Percentiles rank a stretch among this genome's conserved stretches.
phyloP scores from a whole-genome alignment of 2,329 filamentous ascomycete species.

The Fusarium pseudonygamai region DNA sequence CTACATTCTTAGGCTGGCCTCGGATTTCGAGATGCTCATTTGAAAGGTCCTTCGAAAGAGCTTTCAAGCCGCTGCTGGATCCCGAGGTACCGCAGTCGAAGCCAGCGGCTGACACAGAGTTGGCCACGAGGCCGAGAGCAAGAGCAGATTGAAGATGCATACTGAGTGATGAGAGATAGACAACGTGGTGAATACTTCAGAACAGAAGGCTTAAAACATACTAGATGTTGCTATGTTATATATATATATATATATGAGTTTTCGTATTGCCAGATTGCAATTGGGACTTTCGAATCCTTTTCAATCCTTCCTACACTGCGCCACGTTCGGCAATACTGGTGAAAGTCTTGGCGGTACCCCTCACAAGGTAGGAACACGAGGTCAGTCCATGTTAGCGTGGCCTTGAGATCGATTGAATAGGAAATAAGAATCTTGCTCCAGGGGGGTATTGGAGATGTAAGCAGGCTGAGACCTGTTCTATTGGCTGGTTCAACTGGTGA shows the following conservation, averaged over 20 bases:
- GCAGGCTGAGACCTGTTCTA: not conserved
- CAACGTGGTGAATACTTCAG: fast-evolving
- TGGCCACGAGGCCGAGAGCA: not conserved
- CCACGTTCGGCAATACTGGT: not conserved
- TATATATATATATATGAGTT: not conserved
- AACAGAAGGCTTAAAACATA: no score
- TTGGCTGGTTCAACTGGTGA: not conserved
- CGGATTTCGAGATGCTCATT: not conserved
- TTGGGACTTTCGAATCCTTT: fast-evolving
- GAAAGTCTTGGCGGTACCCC: not conserved
- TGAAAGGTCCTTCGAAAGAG: not conserved
- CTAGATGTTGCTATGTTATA: not conserved
- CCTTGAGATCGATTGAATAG: not conserved
- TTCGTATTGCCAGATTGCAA: not conserved
- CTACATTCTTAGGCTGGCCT: not conserved
- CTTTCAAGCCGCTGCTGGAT: not conserved
- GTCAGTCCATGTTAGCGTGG: not conserved
- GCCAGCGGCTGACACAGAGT: not conserved
- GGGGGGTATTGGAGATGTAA: not conserved
- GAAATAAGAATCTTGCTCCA: not conserved
- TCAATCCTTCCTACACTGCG: not conserved
- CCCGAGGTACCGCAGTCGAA: not conserved
- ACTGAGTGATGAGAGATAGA: not conserved
- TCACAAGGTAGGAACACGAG: not conserved
- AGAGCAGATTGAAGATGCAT: conserved; percentile 14